Conservation (phyloP, 495 filamentous ascomycete genomes). For the Hyaloscypha variabilis region DNA sequence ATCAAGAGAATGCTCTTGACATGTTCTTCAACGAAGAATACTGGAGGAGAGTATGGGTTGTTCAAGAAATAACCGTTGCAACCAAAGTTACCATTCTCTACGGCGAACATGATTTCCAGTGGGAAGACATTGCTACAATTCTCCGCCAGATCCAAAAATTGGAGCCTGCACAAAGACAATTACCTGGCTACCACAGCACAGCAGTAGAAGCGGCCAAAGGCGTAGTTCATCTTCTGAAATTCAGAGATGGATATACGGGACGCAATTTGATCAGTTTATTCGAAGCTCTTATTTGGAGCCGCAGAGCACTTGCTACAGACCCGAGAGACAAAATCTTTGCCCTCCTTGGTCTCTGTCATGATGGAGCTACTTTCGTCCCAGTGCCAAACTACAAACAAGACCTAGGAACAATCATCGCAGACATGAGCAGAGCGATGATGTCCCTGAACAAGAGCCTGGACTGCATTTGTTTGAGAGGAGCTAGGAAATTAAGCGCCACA, state of each 20-base stretch:
- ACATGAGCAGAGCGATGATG: slow-evolving; percentile 22
- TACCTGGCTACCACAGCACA: too few relatives aligned
- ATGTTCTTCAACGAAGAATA: not conserved
- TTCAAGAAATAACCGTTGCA: slow-evolving; percentile 11
- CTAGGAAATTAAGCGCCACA: too few relatives aligned
- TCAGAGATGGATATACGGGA: not conserved
- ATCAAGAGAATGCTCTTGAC: not conserved
- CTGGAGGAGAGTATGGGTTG: slow-evolving; percentile 7
- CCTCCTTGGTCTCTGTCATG: slow-evolving; percentile 12
- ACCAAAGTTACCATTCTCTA: not conserved
- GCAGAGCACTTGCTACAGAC: not conserved
- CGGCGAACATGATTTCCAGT: not conserved
- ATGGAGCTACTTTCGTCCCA: not conserved
- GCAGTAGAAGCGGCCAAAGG: too few relatives aligned
- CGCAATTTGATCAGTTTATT: not conserved
- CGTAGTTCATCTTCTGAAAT: slow-evolving; percentile 1
- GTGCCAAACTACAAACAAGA: slow-evolving; percentile 2
- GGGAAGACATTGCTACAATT: not conserved
- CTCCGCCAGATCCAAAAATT: too few relatives aligned
- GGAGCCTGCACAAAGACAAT: too few relatives aligned
- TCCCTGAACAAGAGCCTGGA: slow-evolving; percentile 38
- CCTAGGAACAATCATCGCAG: not conserved
- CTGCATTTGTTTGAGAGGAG: too few relatives aligned
- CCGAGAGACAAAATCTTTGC: slow-evolving; percentile 16
- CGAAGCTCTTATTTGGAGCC: not conserved